phyloP scores from a whole-genome alignment of 352 stramenopile genomes.

The Phytopythium litorale region DNA sequence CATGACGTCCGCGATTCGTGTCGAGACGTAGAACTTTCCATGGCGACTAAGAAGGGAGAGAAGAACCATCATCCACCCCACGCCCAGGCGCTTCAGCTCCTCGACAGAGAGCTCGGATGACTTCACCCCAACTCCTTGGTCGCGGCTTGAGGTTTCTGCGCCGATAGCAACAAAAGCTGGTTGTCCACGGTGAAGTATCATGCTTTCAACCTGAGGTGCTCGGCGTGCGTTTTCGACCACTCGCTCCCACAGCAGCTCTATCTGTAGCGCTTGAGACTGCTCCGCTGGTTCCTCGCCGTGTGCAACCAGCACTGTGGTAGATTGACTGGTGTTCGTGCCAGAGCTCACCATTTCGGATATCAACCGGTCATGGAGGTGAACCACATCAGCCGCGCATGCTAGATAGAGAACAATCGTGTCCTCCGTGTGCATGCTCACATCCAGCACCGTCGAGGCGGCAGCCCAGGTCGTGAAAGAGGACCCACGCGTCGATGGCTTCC shows the following conservation, averaged over 20 bases:
- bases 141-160: neutral
- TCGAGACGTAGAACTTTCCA: constrained; percentile 46
- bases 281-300: neutral
- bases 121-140: neutral
- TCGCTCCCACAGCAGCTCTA: constrained; percentile 4
- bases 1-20: constrained; percentile 61
- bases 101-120: neutral
- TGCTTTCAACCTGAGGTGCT: neutral
- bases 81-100: neutral
- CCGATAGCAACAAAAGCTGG: neutral
- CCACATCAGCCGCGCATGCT: constrained; percentile 44
- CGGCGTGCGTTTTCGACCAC: constrained; percentile 3
- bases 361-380: constrained; percentile 55
- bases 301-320: neutral
- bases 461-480: constrained; percentile 1
- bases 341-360: constrained; percentile 13
- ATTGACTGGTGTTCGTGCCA: neutral
- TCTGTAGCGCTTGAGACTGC: neutral
- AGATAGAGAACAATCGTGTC: constrained; percentile 40
- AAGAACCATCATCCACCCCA: constrained; percentile 43
- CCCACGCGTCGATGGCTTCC: constrained; percentile 25
- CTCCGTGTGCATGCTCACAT: constrained; percentile 33
- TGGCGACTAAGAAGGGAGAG: constrained; percentile 42
- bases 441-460: constrained; percentile 10
- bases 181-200: neutral